Evolutionary conservation across 1,139 yeast genomes (phyloP).

Genomic region (Candida sp.): DNA sequence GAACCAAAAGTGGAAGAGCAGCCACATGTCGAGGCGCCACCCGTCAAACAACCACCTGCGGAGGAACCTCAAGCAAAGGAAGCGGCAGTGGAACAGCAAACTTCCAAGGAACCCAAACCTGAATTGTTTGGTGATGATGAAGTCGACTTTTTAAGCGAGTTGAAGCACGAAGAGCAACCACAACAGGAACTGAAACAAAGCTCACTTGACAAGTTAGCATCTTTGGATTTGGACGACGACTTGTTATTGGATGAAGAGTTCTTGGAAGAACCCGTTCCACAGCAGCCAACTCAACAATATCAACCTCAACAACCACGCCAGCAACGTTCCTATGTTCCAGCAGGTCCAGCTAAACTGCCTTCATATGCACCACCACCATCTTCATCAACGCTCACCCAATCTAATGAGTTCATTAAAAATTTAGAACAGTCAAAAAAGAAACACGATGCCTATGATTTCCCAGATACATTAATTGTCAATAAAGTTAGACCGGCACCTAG

Average conservation of each 20-base stretch:
- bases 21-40: not conserved
- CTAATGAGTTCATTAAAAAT: conserved; percentile 21
- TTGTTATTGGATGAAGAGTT: conserved; percentile 20
- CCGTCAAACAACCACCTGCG: not conserved
- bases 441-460: conserved; percentile 83
- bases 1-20: not conserved
- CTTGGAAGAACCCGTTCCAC: conserved; percentile 9
- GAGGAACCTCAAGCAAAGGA: not conserved
- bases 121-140: conserved; percentile 9
- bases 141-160: conserved; percentile 5
- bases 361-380: conserved; percentile 6
- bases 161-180: not conserved
- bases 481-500: conserved; percentile 40
- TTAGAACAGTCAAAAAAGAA: conserved; percentile 55
- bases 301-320: not conserved
- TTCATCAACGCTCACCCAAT: not conserved
- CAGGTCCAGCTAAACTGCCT: not conserved
- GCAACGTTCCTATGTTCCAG: conserved; percentile 12
- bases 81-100: not conserved
- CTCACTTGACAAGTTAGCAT: conserved; percentile 12
- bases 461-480: conserved; percentile 58
- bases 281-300: conserved; percentile 2
- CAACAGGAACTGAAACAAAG: not conserved
- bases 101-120: not conserved
- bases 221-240: conserved; percentile 20